A percentile compares a stretch with the other conserved stretches of the same genome.
Evolutionary conservation across 1,284 basidiomycete species (phyloP).

Genomic region (Golubevia sp.): DNA sequence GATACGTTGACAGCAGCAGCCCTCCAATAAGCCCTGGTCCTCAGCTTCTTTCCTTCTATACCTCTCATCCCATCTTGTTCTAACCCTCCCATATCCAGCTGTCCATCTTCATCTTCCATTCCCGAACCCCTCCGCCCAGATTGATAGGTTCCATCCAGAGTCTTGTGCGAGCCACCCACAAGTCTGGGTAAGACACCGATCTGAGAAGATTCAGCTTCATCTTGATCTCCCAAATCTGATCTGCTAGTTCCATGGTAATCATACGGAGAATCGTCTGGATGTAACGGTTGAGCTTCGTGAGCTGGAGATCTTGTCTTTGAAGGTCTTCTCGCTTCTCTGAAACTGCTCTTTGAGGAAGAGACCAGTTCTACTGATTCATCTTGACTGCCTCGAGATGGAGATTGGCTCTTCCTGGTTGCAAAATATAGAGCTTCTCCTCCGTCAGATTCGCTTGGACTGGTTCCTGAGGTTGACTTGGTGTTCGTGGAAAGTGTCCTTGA

Average conservation of each 20-base stretch:
- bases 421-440: no score
- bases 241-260: neutral
- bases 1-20: constrained; percentile 29
- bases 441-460: no score
- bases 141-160: neutral
- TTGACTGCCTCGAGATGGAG: neutral
- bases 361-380: neutral
- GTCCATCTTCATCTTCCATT: no score
- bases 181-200: neutral
- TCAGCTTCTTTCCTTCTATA: neutral
- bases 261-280: neutral
- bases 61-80: neutral
- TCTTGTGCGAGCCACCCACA: neutral
- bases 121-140: no score
- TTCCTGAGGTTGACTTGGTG: no score
- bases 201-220: neutral
- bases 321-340: no score
- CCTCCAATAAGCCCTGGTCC: constrained; percentile 29
- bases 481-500: no score
- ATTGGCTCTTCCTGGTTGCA: neutral
- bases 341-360: neutral
- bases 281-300: neutral
- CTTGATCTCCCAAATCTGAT: neutral
- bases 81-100: neutral
- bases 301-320: neutral